phyloP scores from a whole-genome alignment of 2,329 filamentous ascomycete species.

The Monilinia fructigena region DNA sequence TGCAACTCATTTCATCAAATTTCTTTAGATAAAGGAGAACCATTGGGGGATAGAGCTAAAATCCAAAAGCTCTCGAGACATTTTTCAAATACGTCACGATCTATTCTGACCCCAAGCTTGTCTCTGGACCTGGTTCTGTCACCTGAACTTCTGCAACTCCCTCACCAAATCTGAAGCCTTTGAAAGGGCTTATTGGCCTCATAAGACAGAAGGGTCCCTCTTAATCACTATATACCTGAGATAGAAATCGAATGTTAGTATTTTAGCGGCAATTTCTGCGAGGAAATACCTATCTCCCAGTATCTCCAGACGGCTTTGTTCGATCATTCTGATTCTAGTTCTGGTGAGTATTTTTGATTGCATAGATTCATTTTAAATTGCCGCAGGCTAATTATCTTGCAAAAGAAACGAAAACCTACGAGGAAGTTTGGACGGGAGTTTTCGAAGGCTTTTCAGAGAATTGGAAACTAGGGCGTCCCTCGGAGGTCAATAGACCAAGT shows the following conservation, averaged over 20 bases:
- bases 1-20: not conserved
- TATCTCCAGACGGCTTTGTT: not conserved
- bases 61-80: not conserved
- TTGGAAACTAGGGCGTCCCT: not conserved
- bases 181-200: not conserved
- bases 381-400: not conserved
- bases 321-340: not conserved
- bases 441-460: not conserved
- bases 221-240: not conserved
- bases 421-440: not conserved
- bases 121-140: not conserved
- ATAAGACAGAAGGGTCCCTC: not conserved
- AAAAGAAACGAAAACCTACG: not conserved
- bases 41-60: not conserved
- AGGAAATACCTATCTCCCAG: not conserved
- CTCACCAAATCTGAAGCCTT: not conserved
- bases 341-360: not conserved
- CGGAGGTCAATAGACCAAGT: not conserved
- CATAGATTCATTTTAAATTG: not conserved
- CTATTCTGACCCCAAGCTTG: not conserved
- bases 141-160: not conserved
- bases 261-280: not conserved
- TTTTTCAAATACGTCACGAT: not conserved
- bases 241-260: not conserved
- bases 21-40: slow-evolving; percentile 1